These are phyloP conservation scores for Hibiscus mutabilis DNA, from an alignment of 345 rosid genomes.

Conservation along the genomic window DNA sequence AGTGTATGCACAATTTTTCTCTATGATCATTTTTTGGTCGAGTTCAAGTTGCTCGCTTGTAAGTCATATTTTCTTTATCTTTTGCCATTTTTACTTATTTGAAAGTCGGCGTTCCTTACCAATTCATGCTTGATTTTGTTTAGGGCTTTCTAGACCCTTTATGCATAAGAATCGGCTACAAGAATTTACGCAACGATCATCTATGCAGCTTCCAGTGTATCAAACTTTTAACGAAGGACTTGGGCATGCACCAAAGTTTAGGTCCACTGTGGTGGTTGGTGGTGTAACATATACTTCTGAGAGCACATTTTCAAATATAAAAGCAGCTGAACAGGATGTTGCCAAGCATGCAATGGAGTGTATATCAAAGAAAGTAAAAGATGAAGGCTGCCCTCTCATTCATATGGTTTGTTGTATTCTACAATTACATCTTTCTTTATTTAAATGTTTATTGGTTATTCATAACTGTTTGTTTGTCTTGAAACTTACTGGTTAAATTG, in stretches of 20 bases:
- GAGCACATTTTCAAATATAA: conserved; percentile 23
- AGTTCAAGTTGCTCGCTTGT: neutral
- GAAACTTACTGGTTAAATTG: neutral
- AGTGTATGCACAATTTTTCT: neutral
- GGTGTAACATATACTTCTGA: conserved; percentile 27
- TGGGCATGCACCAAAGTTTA: conserved; percentile 25
- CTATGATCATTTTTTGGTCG: neutral
- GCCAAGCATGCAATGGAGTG: conserved; percentile 36
- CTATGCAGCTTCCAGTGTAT: conserved; percentile 25
- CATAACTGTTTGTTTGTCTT: neutral
- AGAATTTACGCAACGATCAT: conserved; percentile 32
- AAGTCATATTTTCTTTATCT: no score
- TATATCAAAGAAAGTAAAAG: conserved; percentile 21
- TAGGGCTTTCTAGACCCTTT: neutral
- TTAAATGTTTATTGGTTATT: neutral
- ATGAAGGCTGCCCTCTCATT: conserved; percentile 23
- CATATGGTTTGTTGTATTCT: conserved; percentile 26
- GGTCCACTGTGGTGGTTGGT: conserved; percentile 31
- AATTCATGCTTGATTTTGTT: neutral
- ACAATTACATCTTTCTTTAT: neutral
- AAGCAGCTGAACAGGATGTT: conserved; percentile 41
- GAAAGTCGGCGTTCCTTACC: no score
- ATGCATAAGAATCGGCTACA: conserved; percentile 34
- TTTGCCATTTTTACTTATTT: no score
- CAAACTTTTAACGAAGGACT: conserved; percentile 25